A percentile compares a stretch with the other conserved stretches of the same genome.
These are phyloP conservation scores for Amauroascus niger DNA, from an alignment of 2,329 filamentous ascomycete genomes.

Conservation along the genomic window DNA sequence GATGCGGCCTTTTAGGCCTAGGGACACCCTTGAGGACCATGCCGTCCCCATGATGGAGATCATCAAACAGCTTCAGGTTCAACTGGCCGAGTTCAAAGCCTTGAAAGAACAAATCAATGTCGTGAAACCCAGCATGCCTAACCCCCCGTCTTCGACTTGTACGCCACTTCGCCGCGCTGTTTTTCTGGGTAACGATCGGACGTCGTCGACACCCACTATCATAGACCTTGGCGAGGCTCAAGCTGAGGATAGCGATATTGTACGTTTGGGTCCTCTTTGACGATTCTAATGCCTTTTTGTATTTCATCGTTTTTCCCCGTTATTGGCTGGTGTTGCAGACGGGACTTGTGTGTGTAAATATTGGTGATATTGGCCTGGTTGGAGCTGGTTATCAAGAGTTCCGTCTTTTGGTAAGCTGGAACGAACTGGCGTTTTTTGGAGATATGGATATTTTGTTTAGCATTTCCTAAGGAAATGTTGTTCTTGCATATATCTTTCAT, in stretches of 20 bases:
- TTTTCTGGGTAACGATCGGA: neutral
- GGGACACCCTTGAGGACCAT: conserved; percentile 59
- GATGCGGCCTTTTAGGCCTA: conserved; percentile 55
- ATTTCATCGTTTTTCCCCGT: neutral
- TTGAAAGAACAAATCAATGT: conserved; percentile 33
- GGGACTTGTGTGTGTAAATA: neutral
- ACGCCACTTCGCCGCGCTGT: neutral
- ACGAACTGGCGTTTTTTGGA: neutral
- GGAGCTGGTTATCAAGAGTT: neutral
- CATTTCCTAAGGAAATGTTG: neutral
- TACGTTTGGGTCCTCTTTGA: neutral
- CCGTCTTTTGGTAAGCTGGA: neutral
- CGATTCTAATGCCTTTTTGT: neutral
- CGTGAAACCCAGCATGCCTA: conserved; percentile 17
- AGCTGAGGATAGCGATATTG: neutral
- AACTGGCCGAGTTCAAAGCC: conserved; percentile 34
- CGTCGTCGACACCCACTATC: neutral
- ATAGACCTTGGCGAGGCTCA: neutral
- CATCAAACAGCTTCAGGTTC: conserved; percentile 32
- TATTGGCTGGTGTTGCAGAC: neutral
- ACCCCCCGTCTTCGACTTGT: neutral
- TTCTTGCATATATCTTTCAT: neutral
- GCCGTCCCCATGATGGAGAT: conserved; percentile 69
- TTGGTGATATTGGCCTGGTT: neutral
- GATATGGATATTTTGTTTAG: neutral